A percentile compares a stretch with the other conserved stretches of the same genome.
Conservation (phyloP, 23 red algal species). For the Chondrus crispus region DNA sequence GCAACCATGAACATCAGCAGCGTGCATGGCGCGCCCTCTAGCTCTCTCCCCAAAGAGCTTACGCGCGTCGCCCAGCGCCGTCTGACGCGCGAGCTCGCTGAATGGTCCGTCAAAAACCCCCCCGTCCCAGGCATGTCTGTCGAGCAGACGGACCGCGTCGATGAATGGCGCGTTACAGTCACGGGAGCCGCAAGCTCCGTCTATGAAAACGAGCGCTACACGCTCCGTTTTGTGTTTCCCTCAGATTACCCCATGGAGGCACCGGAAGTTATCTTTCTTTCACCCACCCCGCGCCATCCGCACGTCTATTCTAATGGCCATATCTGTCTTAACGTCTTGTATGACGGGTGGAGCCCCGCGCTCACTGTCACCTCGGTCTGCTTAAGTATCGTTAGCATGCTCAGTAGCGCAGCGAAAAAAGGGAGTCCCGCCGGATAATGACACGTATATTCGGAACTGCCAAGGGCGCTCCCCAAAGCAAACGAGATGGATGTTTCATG, state of each 20-base stretch:
- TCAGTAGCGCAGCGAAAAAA: conserved; percentile 88
- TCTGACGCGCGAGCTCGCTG: conserved; percentile 73
- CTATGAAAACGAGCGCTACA: conserved; percentile 77
- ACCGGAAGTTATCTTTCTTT: conserved; percentile 88
- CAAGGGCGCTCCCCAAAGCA: conserved; percentile 73
- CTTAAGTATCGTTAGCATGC: conserved; percentile 89
- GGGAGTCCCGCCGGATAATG: conserved; percentile 81
- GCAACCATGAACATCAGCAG: neutral
- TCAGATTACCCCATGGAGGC: conserved; percentile 92
- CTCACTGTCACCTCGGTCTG: conserved; percentile 94
- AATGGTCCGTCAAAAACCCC: conserved; percentile 76
- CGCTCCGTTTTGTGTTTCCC: conserved; percentile 85
- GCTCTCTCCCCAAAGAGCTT: conserved; percentile 55
- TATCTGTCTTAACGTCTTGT: conserved; percentile 90
- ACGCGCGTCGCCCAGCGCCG: conserved; percentile 71
- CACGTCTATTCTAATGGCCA: conserved; percentile 96
- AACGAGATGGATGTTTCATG: conserved; percentile 87
- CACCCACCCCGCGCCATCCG: conserved; percentile 78
- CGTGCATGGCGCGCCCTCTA: conserved; percentile 29
- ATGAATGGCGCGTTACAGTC: conserved; percentile 89
- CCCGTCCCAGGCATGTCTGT: conserved; percentile 91
- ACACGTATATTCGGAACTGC: conserved; percentile 81
- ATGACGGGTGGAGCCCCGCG: conserved; percentile 93
- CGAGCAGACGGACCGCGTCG: conserved; percentile 63
- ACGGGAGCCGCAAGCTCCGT: conserved; percentile 77